Base-by-base conservation (phyloP, 352 stramenopile genomes). In the Globisporangium rhizosaccharum region DNA sequence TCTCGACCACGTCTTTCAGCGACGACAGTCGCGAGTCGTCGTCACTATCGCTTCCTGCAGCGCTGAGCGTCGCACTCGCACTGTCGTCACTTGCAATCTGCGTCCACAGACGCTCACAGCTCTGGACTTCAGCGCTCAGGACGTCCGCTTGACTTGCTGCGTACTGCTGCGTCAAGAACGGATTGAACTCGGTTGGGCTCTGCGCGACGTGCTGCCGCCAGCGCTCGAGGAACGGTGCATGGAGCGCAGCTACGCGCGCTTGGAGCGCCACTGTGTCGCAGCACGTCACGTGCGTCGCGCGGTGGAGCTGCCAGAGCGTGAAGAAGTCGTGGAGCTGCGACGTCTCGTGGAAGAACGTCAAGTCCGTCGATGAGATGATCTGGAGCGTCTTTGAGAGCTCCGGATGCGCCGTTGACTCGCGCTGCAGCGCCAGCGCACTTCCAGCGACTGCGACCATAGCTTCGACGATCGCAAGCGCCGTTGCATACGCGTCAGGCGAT, bases 321-420 rank as follows among this genome's bases (percentile, higher is more conserved):
- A 73, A 64, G 9, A 92, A 68, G 42, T 92, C 80, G 10, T 79
- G 68, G 53, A 87, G 67, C 58, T 92, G 76, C 20, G 65, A 57
- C 8, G 72, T 45, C 5, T 89, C 73, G 6, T 56, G 59, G 44
- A 88, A 92, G 47, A 89, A 90, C 3, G 64, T 62, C 8, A 88
- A 58, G 37, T 92, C 79, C 8, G 83, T 92, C 30, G 80, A 90
- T 1, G 83, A 68, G 25, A 92, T 87, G 54, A 92, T 92, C 57
- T 92, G 79, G 2, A 92, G 60, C 3, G 71, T 87, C 61, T 92
- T 92, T 17, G 63, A 72, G 17, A 88, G 57, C 30, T 82, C 72
- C 9, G 61, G 51, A 15, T 23, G 17, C 3, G 51, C 11, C 0
- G 37, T 28, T 10, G 17, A 33, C 8, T 63, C 53, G 15, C 33